Evolutionary conservation across 129 eudicot species (phyloP), one percentile per base, ranked within the genome.

Genomic region (Ambrosia trifida): DNA sequence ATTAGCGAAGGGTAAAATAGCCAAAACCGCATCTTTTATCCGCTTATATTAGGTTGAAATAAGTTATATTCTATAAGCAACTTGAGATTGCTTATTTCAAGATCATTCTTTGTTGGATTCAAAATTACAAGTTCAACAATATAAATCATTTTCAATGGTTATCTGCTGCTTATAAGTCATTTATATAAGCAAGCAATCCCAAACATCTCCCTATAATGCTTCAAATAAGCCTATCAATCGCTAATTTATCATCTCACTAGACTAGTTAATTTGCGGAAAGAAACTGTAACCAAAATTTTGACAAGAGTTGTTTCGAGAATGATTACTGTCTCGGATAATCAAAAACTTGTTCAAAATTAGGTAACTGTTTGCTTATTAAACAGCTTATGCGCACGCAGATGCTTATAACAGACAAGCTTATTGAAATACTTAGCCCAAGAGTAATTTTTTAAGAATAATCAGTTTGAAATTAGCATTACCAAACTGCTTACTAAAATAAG

Each of bases 161-260:
- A 19, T 54, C 61, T 54, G 61, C n/a, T 53, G 60, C 60, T 53
- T 53, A 53, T 18, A 53, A 53, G 60, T 0, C 2, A 4, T 53
- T 53, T 18, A 19, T 7, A 53, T 19, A 53, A 19, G 60, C 60
- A 53, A 19, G 60, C 60, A 19, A 53, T 53, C 31, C 2, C 60
- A 53, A 19, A 53, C 60, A 53, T 31, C 31, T 53, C 13, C 28
- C 3, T 53, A 64, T 35, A 24, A 33, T 19, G 64, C 74, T 54
- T 53, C 61, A 20, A 24, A 8, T 11, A 69, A 32, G 19, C 44
- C 44, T 46, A 66, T 45, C 57, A 30, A 45, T 5, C 13, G 58
- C 41, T 67, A 45, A 12, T 19, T 24, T 45, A 24, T 66, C 57
- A 24, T 49, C 71, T 53, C 16, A 57, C 40, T 57, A 28, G 64